Evolutionary conservation across 2,329 filamentous ascomycete genomes (phyloP).

Genomic region (Chaetomium olivaceum): DNA sequence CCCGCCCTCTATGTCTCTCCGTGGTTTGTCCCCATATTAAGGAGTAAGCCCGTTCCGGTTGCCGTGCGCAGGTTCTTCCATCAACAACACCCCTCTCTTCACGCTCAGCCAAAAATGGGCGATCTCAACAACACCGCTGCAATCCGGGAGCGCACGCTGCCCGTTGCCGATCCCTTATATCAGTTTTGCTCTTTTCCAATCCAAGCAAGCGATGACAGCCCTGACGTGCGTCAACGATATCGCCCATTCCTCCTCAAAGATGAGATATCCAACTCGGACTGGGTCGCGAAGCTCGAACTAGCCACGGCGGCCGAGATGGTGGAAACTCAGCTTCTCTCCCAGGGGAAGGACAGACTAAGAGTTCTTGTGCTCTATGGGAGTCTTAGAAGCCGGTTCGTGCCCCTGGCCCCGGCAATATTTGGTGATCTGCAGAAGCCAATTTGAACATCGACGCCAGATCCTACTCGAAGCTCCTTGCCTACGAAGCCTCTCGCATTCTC

Average conservation of each 20-base stretch:
- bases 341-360: conserved; percentile 4
- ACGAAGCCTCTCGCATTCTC: conserved; percentile 8
- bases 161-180: background rate
- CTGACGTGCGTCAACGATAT: background rate
- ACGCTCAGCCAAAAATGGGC: conserved; percentile 10
- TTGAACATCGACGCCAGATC: background rate
- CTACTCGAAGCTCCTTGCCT: conserved; percentile 9
- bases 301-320: conserved; percentile 6
- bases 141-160: background rate
- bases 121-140: conserved; percentile 16
- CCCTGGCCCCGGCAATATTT: background rate
- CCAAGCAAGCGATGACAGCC: background rate
- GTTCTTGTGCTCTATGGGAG: conserved; percentile 8
- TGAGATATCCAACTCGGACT: conserved; percentile 6
- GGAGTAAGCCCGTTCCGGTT: background rate
- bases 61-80: background rate
- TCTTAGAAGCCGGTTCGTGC: conserved; percentile 1
- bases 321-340: background rate
- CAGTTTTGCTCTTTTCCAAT: background rate
- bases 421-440: background rate
- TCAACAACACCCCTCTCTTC: background rate
- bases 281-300: conserved; percentile 5
- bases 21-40: background rate
- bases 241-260: conserved; percentile 9
- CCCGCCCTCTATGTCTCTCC: background rate